Evolutionary conservation across 2,329 filamentous ascomycete species (phyloP), one percentile per base, ranked within the genome.

Genomic region (Annulohypoxylon truncatum): DNA sequence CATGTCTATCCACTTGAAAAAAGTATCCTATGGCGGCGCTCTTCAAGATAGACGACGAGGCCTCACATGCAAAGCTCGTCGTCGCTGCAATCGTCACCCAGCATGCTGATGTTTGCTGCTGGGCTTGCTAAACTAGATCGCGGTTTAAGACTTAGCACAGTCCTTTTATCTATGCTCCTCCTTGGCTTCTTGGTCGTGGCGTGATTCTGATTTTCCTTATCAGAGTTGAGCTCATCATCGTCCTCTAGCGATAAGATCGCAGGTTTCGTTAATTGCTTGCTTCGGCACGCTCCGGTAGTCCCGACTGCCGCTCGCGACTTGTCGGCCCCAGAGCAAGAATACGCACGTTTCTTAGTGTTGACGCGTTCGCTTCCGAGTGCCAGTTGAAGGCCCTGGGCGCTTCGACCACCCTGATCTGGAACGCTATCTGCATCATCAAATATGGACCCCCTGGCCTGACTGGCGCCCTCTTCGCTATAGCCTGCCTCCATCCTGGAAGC

Each of bases 51-150:
- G 42, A 18, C 3, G 20, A 8, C 42, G 26, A 53, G 12, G 13
- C 15, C 46, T 70, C 63, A 68, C 58, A 73, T 61, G 48, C 69
- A 63, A 73, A 74, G 71, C 50, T 74, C 72, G 42, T 74, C 72
- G 26, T 73, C 72, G 47, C 72, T 74, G 24, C 58, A 67, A 28
- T 60, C 63, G 59, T 67, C 61, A 4, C 58, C 56, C n/a, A 61
- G 28, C 47, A 61, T 46, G 35, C 50, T 52, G 10, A 38, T 52
- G 53, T 52, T 64, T 10, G 35, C 40, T 42, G 40, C 40, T 42
- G 40, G 55, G 29, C 64, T 64, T 46, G 52, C 54, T 13, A 67
- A 38, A 52, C 61, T 69, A 3, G 58, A 68, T 42, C 67, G 58
- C 35, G 65, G 59, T 51, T 61, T 69, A 13, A 46, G 40, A 15